phyloP scores from a whole-genome alignment of 2,329 filamentous ascomycete species.

The Monosporascus cannonballus region DNA sequence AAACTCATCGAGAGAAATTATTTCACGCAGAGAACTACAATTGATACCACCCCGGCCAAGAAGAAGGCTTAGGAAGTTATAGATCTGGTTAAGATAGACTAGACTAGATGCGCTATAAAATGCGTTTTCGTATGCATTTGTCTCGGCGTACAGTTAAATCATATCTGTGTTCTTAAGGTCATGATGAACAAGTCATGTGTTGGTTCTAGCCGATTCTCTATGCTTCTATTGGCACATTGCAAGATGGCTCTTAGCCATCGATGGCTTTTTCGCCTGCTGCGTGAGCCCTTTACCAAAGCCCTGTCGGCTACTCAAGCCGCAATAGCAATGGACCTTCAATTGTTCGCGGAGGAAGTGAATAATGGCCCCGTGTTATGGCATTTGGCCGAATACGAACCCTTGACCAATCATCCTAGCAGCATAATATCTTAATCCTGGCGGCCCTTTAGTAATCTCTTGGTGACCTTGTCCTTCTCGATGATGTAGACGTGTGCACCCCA shows the following conservation, averaged over 20 bases:
- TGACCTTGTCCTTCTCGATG: slow-evolving; percentile 99
- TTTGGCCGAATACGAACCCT: not conserved
- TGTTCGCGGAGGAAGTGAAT: not conserved
- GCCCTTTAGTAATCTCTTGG: slow-evolving; percentile 96
- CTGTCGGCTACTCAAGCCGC: not conserved
- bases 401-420: not conserved
- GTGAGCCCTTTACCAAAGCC: too few relatives aligned
- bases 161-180: not conserved
- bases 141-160: slow-evolving; percentile 6
- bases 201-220: slow-evolving; percentile 4
- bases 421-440: slow-evolving; percentile 69
- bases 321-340: not conserved
- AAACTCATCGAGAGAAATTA: slow-evolving; percentile 69
- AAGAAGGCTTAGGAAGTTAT: slow-evolving; percentile 35
- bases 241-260: slow-evolving; percentile 13
- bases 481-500: slow-evolving; percentile 99
- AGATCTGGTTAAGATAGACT: slow-evolving; percentile 31
- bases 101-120: slow-evolving; percentile 24
- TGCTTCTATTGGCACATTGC: slow-evolving; percentile 13
- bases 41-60: slow-evolving; percentile 38
- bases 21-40: slow-evolving; percentile 49
- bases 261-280: slow-evolving; percentile 6
- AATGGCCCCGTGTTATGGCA: not conserved
- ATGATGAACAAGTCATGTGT: not conserved
- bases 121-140: slow-evolving; percentile 1